These are phyloP conservation scores for Rosa multiflora DNA, from an alignment of 306 rosid species.

Conservation along the genomic window DNA sequence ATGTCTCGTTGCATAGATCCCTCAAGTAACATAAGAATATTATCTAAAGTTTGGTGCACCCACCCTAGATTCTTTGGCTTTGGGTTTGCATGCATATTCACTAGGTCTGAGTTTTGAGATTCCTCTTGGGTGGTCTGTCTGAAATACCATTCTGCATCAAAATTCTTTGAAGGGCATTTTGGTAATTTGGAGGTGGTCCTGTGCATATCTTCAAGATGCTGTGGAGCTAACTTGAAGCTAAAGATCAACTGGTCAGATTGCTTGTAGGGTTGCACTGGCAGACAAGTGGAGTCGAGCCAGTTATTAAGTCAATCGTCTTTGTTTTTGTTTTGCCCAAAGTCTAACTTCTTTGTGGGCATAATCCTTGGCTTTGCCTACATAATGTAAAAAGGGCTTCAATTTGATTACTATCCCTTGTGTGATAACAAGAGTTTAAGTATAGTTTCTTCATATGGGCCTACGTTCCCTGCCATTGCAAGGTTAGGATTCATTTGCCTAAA, in stretches of 20 bases:
- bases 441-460: neutral
- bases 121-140: constrained; percentile 1
- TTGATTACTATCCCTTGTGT: neutral
- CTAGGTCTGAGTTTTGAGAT: neutral
- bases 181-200: neutral
- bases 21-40: neutral
- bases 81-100: neutral
- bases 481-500: neutral
- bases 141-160: neutral
- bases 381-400: neutral
- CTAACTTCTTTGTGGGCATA: neutral
- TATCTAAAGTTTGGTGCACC: neutral
- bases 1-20: neutral
- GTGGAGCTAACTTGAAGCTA: neutral
- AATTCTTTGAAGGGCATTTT: neutral
- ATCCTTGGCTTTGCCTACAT: neutral
- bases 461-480: neutral
- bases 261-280: neutral
- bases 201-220: neutral
- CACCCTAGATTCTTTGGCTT: neutral
- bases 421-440: neutral
- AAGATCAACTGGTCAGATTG: neutral
- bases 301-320: neutral
- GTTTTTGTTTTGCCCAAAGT: neutral
- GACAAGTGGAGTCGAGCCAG: neutral